phyloP scores from a whole-genome alignment of 1,139 yeast species.

The Maudiozyma humilis region DNA sequence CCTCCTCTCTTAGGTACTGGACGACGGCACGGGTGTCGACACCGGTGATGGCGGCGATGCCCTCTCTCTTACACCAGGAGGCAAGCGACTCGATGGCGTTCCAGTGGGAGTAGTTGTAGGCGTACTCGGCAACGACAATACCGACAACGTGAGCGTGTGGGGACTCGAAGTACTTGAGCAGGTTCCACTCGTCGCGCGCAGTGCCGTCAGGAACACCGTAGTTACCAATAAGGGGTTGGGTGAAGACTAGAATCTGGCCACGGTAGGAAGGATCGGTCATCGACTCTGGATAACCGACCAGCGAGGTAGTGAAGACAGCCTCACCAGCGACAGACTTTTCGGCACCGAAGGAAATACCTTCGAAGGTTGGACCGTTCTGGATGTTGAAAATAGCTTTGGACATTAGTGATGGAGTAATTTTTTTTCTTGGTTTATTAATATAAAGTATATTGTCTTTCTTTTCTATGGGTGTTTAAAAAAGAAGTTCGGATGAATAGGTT shows the following conservation, averaged over 20 bases:
- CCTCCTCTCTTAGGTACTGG: conserved; percentile 86
- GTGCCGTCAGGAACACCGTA: conserved; percentile 92
- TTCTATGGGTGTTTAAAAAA: too few relatives aligned
- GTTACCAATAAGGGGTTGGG: conserved; percentile 95
- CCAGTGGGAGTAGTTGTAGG: conserved; percentile 95
- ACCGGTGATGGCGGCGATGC: conserved; percentile 93
- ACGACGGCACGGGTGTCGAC: conserved; percentile 95
- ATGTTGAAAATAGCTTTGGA: conserved; percentile 79
- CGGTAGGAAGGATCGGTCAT: conserved; percentile 97
- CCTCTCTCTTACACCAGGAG: conserved; percentile 94
- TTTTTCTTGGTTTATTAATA: conserved; percentile 1
- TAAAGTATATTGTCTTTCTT: conserved; percentile 6
- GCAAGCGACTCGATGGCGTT: conserved; percentile 94
- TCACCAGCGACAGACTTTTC: conserved; percentile 87
- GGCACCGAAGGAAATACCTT: conserved; percentile 92
- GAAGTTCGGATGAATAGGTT: not conserved
- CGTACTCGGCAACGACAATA: conserved; percentile 91
- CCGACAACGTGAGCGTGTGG: conserved; percentile 91
- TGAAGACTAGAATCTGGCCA: conserved; percentile 92
- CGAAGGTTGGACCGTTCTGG: conserved; percentile 88
- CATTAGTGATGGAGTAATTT: conserved; percentile 12
- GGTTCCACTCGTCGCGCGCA: conserved; percentile 70
- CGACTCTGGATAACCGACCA: conserved; percentile 96
- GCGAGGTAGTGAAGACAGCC: conserved; percentile 93
- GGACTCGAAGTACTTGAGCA: conserved; percentile 84